Conservation (phyloP, 1,284 basidiomycete species). For the Rhodotorula glutinis region DNA sequence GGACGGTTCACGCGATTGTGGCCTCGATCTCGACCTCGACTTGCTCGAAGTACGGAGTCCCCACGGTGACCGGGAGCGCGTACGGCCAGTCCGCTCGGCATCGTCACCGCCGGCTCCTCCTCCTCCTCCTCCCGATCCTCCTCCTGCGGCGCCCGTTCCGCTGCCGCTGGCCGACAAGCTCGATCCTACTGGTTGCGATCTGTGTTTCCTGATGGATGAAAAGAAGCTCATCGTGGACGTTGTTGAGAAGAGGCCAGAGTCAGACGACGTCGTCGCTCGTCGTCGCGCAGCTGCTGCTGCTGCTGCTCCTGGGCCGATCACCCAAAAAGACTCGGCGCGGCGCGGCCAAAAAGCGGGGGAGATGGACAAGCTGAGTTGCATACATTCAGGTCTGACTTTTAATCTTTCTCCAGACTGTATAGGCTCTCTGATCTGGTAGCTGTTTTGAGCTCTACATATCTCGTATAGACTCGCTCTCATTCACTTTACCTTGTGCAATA, state of each 20-base stretch:
- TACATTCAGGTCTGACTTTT: too few species aligned
- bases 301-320: neutral
- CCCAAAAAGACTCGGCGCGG: too few species aligned
- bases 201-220: slow-evolving; percentile 12
- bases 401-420: too few species aligned
- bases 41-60: slow-evolving; percentile 12
- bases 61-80: slow-evolving; percentile 27
- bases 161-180: too few species aligned
- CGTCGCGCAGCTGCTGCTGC: neutral
- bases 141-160: too few species aligned
- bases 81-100: slow-evolving; percentile 8
- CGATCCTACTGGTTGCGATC: neutral
- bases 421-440: too few species aligned
- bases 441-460: too few species aligned
- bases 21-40: slow-evolving; percentile 1
- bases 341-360: too few species aligned
- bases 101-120: slow-evolving; percentile 2
- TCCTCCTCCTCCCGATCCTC: too few species aligned
- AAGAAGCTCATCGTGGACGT: slow-evolving; percentile 22
- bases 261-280: neutral
- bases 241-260: neutral
- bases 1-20: slow-evolving; percentile 18
- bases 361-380: too few species aligned
- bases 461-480: too few species aligned
- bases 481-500: too few species aligned